Evolutionary conservation across 345 rosid genomes (phyloP), one percentile per base, ranked within the genome.

Genomic region (Melastoma malabathricum): DNA sequence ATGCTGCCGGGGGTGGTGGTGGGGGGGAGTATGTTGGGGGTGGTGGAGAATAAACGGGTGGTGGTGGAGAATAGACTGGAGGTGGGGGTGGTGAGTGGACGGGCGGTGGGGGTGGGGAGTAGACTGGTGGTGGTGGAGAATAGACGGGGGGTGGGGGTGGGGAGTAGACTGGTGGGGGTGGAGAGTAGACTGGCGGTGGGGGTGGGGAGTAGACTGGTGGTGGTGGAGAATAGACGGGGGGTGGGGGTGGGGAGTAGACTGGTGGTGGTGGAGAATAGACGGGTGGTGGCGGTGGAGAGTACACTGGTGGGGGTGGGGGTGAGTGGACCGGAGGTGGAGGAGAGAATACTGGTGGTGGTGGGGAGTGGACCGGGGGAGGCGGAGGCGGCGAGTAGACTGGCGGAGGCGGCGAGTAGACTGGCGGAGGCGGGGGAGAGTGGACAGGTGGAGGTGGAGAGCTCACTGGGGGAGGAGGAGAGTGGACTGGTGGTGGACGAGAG

Each of bases 391-490:
- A 64, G 2, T 46, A 5, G 4, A 54, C 55, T 0, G 61, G 72
- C 14, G 69, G 68, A 0, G 75, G 66, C 0, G 63, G 63, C 0
- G 68, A 62, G 41, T 34, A 1, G 2, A 8, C 12, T 12, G 50
- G 17, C 0, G 72, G 77, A 8, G 65, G 59, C 0, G 68, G 66
- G 2, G 69, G 67, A 5, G 59, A 64, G 9, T 60, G 18, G 18
- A 48, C 55, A 1, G 71, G 58, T 18, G 73, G 70, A 20, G 71
- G 60, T 2, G 68, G 69, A 15, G 79, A 57, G 46, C n/a, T n/a
- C n/a, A n/a, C n/a, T n/a, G n/a, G n/a, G n/a, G 75, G 68, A 29
- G 75, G 60, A 5, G 64, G 65, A 41, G 75, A 51, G 51, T 47
- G 43, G 43, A 29, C 62, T 19, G 57, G 59, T 10, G 60, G 57